phyloP scores from a whole-genome alignment of 2,329 filamentous ascomycete species.

The Colletotrichum sp. region DNA sequence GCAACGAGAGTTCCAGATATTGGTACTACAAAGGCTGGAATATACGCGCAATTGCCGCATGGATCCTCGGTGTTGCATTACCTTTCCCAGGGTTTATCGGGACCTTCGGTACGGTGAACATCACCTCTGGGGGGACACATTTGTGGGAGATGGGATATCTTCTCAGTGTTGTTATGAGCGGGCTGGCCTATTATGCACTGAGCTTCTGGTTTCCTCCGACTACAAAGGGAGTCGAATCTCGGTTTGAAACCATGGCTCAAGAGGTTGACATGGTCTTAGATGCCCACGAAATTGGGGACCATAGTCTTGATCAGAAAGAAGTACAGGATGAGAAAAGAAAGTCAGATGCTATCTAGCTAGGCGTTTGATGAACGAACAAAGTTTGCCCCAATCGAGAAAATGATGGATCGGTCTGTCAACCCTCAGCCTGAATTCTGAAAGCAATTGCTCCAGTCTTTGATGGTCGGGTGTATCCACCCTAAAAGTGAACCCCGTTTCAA shows the following conservation, averaged over 20 bases:
- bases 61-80: background rate
- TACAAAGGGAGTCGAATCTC: background rate
- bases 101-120: background rate
- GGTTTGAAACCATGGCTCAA: background rate
- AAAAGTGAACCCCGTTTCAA: background rate
- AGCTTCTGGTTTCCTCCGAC: background rate
- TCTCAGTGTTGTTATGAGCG: background rate
- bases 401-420: background rate
- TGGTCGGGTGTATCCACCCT: background rate
- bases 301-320: background rate
- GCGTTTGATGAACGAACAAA: background rate
- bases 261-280: background rate
- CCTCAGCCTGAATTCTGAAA: fast-evolving
- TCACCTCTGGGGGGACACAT: background rate
- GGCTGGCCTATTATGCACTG: background rate
- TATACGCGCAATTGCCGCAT: background rate
- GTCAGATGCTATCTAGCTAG: background rate
- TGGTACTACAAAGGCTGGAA: background rate
- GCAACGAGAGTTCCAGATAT: background rate
- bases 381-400: background rate
- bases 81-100: background rate
- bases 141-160: background rate
- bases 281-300: background rate
- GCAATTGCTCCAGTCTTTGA: background rate
- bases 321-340: background rate